These are phyloP conservation scores for Daedalea quercina DNA, from an alignment of 768 basidiomycete genomes.

Conservation along the genomic window DNA sequence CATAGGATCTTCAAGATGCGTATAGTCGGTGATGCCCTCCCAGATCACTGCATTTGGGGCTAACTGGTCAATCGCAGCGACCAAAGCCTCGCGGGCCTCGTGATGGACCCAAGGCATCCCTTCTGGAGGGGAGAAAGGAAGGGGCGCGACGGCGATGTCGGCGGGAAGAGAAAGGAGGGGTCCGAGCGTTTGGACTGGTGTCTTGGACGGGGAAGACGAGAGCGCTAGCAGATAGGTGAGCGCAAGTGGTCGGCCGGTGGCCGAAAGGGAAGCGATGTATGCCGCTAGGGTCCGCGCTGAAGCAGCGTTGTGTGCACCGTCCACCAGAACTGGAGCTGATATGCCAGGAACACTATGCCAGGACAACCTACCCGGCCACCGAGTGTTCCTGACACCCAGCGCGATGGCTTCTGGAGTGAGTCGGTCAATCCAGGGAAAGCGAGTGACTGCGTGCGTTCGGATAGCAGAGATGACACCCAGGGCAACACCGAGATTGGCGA, in stretches of 20 bases:
- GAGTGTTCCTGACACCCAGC: conserved; percentile 49
- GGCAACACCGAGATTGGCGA: conserved; percentile 78
- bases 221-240: conserved; percentile 74
- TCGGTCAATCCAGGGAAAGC: conserved; percentile 33
- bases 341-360: conserved; percentile 41
- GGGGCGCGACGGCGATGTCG: conserved; percentile 38
- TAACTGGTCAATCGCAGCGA: conserved; percentile 35
- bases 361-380: conserved; percentile 83
- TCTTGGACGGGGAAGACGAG: conserved; percentile 85
- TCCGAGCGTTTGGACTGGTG: conserved; percentile 59
- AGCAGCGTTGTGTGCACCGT: conserved; percentile 91
- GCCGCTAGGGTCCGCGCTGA: conserved; percentile 60
- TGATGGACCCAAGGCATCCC: conserved; percentile 94
- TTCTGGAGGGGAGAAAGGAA: conserved; percentile 64
- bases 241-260: conserved; percentile 23
- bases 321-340: conserved; percentile 49
- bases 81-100: conserved; percentile 46
- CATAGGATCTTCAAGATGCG: conserved; percentile 3
- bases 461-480: conserved; percentile 68
- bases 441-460: conserved; percentile 37
- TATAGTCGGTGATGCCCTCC: conserved; percentile 26
- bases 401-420: conserved; percentile 46
- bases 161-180: conserved; percentile 47
- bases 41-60: conserved; percentile 42
- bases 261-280: conserved; percentile 43